Evolutionary conservation across 192 early-diverging fungal genomes (phyloP), one percentile per base, ranked within the genome.

Genomic region (Diversispora epigaea): DNA sequence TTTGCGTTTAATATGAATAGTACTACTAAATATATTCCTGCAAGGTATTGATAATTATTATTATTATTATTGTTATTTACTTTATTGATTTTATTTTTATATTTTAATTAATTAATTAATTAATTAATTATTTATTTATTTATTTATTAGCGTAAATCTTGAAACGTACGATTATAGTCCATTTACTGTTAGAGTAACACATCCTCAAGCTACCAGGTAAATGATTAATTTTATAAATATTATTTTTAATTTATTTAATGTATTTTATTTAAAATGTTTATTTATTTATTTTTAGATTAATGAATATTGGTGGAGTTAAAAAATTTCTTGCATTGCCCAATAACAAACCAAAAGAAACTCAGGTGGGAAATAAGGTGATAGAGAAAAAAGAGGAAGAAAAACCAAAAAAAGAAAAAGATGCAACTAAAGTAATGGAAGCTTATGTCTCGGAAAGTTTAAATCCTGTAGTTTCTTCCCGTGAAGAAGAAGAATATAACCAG

Each of bases 1-100:
- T 97, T 97, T 84, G 89, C 93, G 1, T 92, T 85, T 64, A 92
- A 89, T 64, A 96, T 99, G 83, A 94, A 93, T 78, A 93, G 92
- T 57, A 94, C 96, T 2, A 78, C 79, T 17, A 84, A 86, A 71
- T 87, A 85, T 76, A 80, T 81, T 68, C 71, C 83, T 54, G 50
- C 68, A 57, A 69, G 1, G 12, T 11, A 14, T 54, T 17, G 11
- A 50, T 50, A 4, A 50, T 50, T 50, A 50, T 50, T 50, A 50
- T 50, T 50, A 50, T 50, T 50, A 50, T 50, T 50, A 50, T 50
- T 50, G 6, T 50, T 50, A 50, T 50, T 50, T 68, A 40, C 17
- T 40, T 46, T n/a, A 19, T 66, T 46, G 1, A 15, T 66, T 21
- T 46, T 14, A 22, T 11, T 66, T 3, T 43, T 66, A 46, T 43